Conservation (phyloP, 2,329 filamentous ascomycete species). For the Ceratocystis colombiana region DNA sequence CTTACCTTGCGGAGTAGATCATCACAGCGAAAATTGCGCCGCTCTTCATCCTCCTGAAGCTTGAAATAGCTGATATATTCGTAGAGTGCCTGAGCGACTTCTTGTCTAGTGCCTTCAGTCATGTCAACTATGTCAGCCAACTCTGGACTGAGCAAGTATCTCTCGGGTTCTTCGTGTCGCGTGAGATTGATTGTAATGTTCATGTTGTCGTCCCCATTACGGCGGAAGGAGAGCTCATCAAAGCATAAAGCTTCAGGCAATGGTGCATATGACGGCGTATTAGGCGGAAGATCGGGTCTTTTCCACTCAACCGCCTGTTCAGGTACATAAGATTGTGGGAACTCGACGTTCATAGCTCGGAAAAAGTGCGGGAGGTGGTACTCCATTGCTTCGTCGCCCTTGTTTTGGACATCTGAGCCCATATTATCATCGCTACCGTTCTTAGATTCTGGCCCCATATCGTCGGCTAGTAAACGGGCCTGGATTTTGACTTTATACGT, state of each 20-base stretch:
- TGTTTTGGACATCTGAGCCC: slow-evolving; percentile 30
- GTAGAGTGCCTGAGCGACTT: slow-evolving; percentile 85
- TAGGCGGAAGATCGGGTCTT: slow-evolving; percentile 55
- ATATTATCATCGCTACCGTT: slow-evolving; percentile 38
- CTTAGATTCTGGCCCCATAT: slow-evolving; percentile 36
- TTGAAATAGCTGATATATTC: slow-evolving; percentile 82
- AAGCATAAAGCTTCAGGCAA: slow-evolving; percentile 63
- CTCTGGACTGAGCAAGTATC: slow-evolving; percentile 67
- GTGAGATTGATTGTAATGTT: slow-evolving; percentile 83
- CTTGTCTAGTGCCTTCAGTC: slow-evolving; percentile 74
- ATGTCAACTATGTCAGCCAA: slow-evolving; percentile 79
- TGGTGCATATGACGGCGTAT: slow-evolving; percentile 40
- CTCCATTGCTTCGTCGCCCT: slow-evolving; percentile 34
- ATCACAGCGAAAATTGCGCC: slow-evolving; percentile 84
- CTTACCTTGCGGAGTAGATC: slow-evolving; percentile 65
- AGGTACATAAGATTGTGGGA: slow-evolving; percentile 51
- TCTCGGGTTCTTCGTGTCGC: slow-evolving; percentile 75
- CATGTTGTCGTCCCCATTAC: slow-evolving; percentile 81
- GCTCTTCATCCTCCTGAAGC: slow-evolving; percentile 89
- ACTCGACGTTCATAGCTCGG: slow-evolving; percentile 64
- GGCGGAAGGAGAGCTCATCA: slow-evolving; percentile 83
- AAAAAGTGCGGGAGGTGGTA: slow-evolving; percentile 63
- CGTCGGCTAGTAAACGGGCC: slow-evolving; percentile 67
- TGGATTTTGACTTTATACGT: slow-evolving; percentile 88
- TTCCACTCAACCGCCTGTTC: slow-evolving; percentile 71